Evolutionary conservation across 2,329 filamentous ascomycete genomes (phyloP).

Genomic region (Ceratocystis ficicola): DNA sequence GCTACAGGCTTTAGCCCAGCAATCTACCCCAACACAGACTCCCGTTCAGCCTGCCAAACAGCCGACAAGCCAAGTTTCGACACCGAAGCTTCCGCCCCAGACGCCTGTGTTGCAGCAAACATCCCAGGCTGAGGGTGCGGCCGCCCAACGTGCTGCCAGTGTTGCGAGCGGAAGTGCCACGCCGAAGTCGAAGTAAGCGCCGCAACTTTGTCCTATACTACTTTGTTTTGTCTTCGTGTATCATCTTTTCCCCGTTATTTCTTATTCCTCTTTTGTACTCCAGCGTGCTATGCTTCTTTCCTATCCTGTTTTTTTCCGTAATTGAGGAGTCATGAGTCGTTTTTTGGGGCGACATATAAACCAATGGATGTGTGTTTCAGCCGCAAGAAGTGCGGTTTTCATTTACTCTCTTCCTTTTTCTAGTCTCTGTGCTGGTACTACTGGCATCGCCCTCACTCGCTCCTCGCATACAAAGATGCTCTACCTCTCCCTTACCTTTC

Average conservation of each 20-base stretch:
- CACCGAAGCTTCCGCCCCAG: conserved; percentile 17
- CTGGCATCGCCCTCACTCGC: neutral
- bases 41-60: neutral
- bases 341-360: neutral
- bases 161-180: conserved; percentile 34
- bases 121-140: conserved; percentile 6
- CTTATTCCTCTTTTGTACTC: neutral
- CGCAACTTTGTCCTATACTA: neutral
- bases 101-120: conserved; percentile 2
- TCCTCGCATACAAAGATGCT: neutral
- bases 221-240: neutral
- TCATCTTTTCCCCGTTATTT: neutral
- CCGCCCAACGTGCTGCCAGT: conserved; percentile 25
- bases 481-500: neutral
- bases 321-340: neutral
- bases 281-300: conserved; percentile 5
- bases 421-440: neutral
- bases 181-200: conserved; percentile 24
- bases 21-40: conserved; percentile 21
- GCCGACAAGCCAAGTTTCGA: neutral
- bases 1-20: conserved; percentile 21
- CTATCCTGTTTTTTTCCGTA: neutral
- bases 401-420: neutral
- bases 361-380: neutral
- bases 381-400: neutral